These are phyloP conservation scores for Beta macrorhiza DNA, from an alignment of 179 eudicot genomes.

Conservation along the genomic window DNA sequence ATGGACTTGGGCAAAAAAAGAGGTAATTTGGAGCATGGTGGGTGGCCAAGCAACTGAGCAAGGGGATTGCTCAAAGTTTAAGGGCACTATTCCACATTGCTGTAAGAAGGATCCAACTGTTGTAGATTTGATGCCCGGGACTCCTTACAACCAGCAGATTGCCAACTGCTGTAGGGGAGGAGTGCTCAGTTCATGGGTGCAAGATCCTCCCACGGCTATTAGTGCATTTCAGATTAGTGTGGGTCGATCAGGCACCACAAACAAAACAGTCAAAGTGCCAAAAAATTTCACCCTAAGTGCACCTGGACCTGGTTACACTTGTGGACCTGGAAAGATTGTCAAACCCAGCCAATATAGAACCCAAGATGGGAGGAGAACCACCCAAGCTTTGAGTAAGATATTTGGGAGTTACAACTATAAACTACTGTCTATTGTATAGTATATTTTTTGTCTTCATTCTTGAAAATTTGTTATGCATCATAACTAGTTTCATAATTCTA, in stretches of 20 bases:
- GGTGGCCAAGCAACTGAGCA: constrained; percentile 71
- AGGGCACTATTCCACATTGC: constrained; percentile 58
- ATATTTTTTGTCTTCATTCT: neutral
- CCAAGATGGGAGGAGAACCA: constrained; percentile 54
- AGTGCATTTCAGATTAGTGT: constrained; percentile 71
- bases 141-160: constrained; percentile 69
- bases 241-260: constrained; percentile 63
- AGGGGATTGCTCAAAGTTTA: constrained; percentile 70
- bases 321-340: constrained; percentile 62
- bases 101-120: constrained; percentile 59
- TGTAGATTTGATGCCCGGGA: constrained; percentile 61
- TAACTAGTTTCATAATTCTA: too few relatives aligned
- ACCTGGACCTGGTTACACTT: constrained; percentile 72
- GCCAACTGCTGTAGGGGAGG: constrained; percentile 86
- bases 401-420: neutral
- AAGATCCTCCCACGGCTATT: constrained; percentile 48
- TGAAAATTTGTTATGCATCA: neutral
- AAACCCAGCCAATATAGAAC: constrained; percentile 44
- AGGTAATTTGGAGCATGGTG: constrained; percentile 67
- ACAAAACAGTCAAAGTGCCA: constrained; percentile 62
- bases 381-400: constrained; percentile 72
- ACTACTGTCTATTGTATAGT: neutral
- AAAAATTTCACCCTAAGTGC: constrained; percentile 63
- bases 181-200: constrained; percentile 62
- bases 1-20: constrained; percentile 75